Evolutionary conservation across 345 rosid species (phyloP).

Genomic region (Mangifera indica): DNA sequence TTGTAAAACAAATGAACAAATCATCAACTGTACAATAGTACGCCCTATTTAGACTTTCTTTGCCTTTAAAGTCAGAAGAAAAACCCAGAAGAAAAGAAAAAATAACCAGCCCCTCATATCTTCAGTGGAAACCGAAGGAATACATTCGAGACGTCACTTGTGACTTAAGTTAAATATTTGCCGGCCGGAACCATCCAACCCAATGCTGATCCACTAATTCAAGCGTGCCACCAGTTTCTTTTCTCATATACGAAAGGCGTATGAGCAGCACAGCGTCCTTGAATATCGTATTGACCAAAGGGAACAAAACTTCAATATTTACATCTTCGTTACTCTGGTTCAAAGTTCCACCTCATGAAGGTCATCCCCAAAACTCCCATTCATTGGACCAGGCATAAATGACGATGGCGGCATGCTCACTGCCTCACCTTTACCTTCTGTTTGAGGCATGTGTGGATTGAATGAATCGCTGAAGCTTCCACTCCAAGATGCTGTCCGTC

Average conservation of each 20-base stretch:
- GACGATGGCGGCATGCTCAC: conserved; percentile 34
- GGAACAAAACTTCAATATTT: conserved; percentile 50
- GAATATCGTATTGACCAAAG: conserved; percentile 25
- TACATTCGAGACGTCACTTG: conserved; percentile 6
- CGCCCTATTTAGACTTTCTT: conserved; percentile 34
- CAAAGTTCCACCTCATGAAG: conserved; percentile 94
- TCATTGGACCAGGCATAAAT: conserved; percentile 37
- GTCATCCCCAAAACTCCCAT: conserved; percentile 68
- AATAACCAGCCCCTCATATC: conserved; percentile 34
- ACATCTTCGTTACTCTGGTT: conserved; percentile 44
- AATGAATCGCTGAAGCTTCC: conserved; percentile 54
- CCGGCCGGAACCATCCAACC: conserved; percentile 15
- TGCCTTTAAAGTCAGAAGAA: conserved; percentile 11
- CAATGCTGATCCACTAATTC: background rate
- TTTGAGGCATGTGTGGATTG: conserved; percentile 26
- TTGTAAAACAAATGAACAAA: conserved; percentile 60
- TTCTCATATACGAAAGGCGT: conserved; percentile 11
- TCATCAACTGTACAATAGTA: conserved; percentile 55
- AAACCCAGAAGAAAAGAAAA: background rate
- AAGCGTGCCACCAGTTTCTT: conserved; percentile 16
- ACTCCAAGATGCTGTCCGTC: conserved; percentile 89
- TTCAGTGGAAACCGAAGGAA: conserved; percentile 22
- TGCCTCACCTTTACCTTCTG: conserved; percentile 40
- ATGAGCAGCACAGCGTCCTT: conserved; percentile 28
- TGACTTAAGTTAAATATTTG: conserved; percentile 19